Evolutionary conservation across 352 stramenopile species (phyloP).

Genomic region (Globisporangium sylvaticum): DNA sequence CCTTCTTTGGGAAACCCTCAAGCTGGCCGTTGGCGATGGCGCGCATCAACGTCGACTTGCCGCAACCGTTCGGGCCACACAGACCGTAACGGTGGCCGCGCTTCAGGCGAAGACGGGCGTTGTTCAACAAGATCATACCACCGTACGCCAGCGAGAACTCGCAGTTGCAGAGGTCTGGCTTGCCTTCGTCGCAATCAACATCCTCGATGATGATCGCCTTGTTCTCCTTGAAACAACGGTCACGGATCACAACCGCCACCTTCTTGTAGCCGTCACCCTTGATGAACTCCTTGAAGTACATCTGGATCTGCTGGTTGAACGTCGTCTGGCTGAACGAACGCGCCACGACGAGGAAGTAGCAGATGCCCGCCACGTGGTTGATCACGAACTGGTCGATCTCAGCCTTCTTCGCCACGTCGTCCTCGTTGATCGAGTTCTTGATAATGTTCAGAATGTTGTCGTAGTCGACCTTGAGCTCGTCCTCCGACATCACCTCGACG

Average conservation of each 20-base stretch:
- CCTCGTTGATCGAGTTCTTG: slow-evolving; percentile 72
- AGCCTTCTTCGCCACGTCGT: slow-evolving; percentile 80
- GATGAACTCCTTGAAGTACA: slow-evolving; percentile 89
- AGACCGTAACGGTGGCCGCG: slow-evolving; percentile 93
- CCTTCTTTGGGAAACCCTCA: slow-evolving; percentile 93
- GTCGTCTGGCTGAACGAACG: slow-evolving; percentile 93
- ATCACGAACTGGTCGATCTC: slow-evolving; percentile 88
- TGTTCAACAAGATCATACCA: slow-evolving; percentile 91
- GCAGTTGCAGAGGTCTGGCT: slow-evolving; percentile 98
- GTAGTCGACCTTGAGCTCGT: slow-evolving; percentile 92
- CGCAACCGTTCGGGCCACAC: slow-evolving; percentile 90
- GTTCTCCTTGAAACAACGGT: slow-evolving; percentile 88
- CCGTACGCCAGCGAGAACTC: slow-evolving; percentile 97
- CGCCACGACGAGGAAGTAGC: slow-evolving; percentile 84
- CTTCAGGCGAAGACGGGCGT: slow-evolving; percentile 89
- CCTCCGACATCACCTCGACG: slow-evolving; percentile 84
- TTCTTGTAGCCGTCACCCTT: slow-evolving; percentile 57
- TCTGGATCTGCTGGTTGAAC: slow-evolving; percentile 90
- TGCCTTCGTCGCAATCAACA: slow-evolving; percentile 95
- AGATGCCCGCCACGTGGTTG: slow-evolving; percentile 85
- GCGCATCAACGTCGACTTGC: slow-evolving; percentile 97
- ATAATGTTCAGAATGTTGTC: slow-evolving; percentile 73
- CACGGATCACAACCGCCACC: slow-evolving; percentile 67
- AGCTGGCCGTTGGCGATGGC: slow-evolving; percentile 95
- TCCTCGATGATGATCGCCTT: slow-evolving; percentile 92